A percentile compares a stretch with the other conserved stretches of the same genome.
Conservation (phyloP, 164 flowering plant genomes). For the Kingdonia uniflora region DNA sequence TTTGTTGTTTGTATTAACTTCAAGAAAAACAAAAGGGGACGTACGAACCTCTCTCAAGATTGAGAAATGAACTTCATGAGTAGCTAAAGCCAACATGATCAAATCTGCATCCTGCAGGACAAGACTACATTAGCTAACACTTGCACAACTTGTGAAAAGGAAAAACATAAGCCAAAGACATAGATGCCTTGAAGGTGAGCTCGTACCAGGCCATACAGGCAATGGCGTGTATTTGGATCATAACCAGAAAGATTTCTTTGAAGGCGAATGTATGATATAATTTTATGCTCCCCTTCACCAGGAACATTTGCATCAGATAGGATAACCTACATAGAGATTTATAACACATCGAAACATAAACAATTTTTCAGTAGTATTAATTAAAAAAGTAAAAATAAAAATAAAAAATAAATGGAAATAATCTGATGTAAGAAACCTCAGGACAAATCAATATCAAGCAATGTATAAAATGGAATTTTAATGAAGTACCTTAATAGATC, state of each 20-base stretch:
- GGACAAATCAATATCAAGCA: not conserved
- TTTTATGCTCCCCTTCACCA: slow-evolving; percentile 98
- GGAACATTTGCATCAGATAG: slow-evolving; percentile 99
- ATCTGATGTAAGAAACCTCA: not conserved
- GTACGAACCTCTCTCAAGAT: slow-evolving; percentile 75
- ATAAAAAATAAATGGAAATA: not conserved
- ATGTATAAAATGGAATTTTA: not conserved
- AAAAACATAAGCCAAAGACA: not conserved
- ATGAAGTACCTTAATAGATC: slow-evolving; percentile 55
- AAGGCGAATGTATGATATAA: slow-evolving; percentile 90
- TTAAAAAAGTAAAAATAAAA: not conserved
- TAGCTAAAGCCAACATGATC: slow-evolving; percentile 91
- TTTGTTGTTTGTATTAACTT: not conserved
- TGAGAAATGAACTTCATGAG: slow-evolving; percentile 95
- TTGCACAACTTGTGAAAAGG: not conserved
- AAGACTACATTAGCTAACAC: slow-evolving; percentile 1
- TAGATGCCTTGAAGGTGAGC: slow-evolving; percentile 6
- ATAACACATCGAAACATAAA: not conserved
- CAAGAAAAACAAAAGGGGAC: not conserved
- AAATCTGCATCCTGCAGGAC: slow-evolving; percentile 83
- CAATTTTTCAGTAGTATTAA: not conserved
- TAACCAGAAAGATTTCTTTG: slow-evolving; percentile 88
- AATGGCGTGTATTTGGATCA: slow-evolving; percentile 96
- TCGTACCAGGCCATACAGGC: slow-evolving; percentile 92
- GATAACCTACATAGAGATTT: slow-evolving; percentile 52